These are phyloP conservation scores for Cenchrus purpureus DNA, from an alignment of 176 grass and related monocot species.

Conservation along the genomic window DNA sequence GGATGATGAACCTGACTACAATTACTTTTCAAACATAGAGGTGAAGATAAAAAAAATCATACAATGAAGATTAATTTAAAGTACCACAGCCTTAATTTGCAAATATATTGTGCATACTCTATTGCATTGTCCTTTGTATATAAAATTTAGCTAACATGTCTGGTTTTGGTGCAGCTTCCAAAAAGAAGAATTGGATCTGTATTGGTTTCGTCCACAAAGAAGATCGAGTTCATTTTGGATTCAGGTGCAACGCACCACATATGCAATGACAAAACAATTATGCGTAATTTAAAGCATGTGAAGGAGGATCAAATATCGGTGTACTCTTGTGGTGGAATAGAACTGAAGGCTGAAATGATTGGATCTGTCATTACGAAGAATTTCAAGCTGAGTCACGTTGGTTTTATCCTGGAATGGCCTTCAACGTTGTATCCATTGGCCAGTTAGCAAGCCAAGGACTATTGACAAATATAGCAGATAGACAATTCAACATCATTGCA, in stretches of 20 bases:
- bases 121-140: background rate
- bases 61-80: background rate
- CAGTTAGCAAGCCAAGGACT: background rate
- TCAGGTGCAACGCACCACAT: background rate
- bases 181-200: background rate
- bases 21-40: constrained; percentile 80
- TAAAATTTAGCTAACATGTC: background rate
- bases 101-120: constrained; percentile 1
- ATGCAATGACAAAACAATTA: background rate
- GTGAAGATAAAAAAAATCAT: constrained; percentile 41
- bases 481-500: no score
- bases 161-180: background rate
- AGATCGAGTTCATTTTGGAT: background rate
- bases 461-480: no score
- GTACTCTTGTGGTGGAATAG: background rate
- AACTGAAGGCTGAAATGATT: background rate
- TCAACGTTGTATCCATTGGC: background rate
- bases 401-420: background rate
- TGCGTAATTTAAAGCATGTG: background rate
- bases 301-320: background rate
- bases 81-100: constrained; percentile 10
- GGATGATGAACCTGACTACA: constrained; percentile 61
- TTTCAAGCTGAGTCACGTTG: background rate
- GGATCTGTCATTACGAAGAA: background rate
- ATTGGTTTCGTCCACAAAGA: background rate